Evolutionary conservation across 2,329 filamentous ascomycete genomes (phyloP).

Genomic region (Fonsecaea nubica): DNA sequence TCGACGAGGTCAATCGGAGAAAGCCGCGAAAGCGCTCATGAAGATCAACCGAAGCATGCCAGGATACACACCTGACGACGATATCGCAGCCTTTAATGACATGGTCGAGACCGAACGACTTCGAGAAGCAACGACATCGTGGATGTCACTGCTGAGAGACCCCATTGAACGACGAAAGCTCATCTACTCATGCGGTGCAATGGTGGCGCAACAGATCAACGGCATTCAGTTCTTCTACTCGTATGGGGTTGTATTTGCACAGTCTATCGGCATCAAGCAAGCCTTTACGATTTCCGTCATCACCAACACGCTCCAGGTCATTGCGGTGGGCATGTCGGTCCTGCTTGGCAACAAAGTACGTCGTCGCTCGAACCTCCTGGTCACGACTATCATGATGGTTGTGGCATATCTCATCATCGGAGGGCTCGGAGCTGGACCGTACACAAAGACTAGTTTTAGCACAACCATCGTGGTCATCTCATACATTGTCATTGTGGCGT

Average conservation of each 20-base stretch:
- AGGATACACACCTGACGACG: slow-evolving; percentile 7
- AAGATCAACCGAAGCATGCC: slow-evolving; percentile 42
- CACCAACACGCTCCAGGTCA: slow-evolving; percentile 21
- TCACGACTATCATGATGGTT: slow-evolving; percentile 26
- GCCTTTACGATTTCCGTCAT: slow-evolving; percentile 22
- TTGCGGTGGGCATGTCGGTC: slow-evolving; percentile 22
- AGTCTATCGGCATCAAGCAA: slow-evolving; percentile 28
- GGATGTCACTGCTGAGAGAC: slow-evolving; percentile 51
- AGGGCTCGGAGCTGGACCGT: slow-evolving; percentile 38
- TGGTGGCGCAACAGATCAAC: slow-evolving; percentile 29
- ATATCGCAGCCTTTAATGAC: not conserved
- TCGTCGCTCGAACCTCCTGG: slow-evolving; percentile 16
- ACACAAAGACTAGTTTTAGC: slow-evolving; percentile 29
- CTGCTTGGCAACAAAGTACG: slow-evolving; percentile 20
- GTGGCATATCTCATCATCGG: slow-evolving; percentile 24
- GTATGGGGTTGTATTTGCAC: slow-evolving; percentile 25
- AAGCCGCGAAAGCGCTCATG: slow-evolving; percentile 45
- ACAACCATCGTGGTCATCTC: slow-evolving; percentile 24
- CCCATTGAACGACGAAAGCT: slow-evolving; percentile 57
- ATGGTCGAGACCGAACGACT: slow-evolving; percentile 21
- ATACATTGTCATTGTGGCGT: slow-evolving; percentile 40
- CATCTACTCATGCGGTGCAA: slow-evolving; percentile 39
- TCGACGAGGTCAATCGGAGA: slow-evolving; percentile 40
- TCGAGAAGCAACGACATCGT: slow-evolving; percentile 42
- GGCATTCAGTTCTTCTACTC: slow-evolving; percentile 31